Conservation (phyloP, 352 stramenopile species). For the Pelagophyceae sp. region DNA sequence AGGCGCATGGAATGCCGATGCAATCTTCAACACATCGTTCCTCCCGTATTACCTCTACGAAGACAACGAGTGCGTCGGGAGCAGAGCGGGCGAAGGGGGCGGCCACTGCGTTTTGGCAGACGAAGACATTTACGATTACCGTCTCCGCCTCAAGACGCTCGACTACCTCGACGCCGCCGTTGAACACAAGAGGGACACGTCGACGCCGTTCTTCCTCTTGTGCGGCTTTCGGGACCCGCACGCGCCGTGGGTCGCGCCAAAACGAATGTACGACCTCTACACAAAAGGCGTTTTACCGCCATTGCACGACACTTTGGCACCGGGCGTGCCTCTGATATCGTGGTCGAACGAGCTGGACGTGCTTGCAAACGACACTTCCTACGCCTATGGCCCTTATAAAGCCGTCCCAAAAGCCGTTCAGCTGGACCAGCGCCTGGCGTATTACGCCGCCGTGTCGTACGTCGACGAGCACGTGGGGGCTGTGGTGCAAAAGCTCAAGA, state of each 20-base stretch:
- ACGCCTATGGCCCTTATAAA: neutral
- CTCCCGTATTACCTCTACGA: slow-evolving; percentile 2
- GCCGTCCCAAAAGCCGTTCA: neutral
- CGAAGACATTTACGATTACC: neutral
- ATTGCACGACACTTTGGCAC: neutral
- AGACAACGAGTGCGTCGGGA: neutral
- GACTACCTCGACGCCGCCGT: neutral
- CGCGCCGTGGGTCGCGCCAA: slow-evolving; percentile 17
- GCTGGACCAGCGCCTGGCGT: slow-evolving; percentile 14
- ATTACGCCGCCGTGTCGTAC: slow-evolving; percentile 25
- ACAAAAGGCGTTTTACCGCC: neutral
- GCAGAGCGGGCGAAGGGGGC: neutral
- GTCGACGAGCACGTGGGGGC: slow-evolving; percentile 20
- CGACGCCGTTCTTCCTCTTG: slow-evolving; percentile 17
- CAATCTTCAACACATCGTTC: neutral
- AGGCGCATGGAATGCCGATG: neutral
- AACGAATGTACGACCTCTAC: slow-evolving; percentile 6
- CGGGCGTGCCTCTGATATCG: neutral
- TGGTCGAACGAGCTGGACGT: neutral
- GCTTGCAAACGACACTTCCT: neutral
- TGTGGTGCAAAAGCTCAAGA: neutral
- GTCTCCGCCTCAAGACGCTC: neutral
- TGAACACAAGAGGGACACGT: neutral
- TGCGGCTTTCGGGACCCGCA: slow-evolving; percentile 22
- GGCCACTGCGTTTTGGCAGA: neutral